phyloP scores from a whole-genome alignment of 331 rosid genomes.

The Cucumis variabilis region DNA sequence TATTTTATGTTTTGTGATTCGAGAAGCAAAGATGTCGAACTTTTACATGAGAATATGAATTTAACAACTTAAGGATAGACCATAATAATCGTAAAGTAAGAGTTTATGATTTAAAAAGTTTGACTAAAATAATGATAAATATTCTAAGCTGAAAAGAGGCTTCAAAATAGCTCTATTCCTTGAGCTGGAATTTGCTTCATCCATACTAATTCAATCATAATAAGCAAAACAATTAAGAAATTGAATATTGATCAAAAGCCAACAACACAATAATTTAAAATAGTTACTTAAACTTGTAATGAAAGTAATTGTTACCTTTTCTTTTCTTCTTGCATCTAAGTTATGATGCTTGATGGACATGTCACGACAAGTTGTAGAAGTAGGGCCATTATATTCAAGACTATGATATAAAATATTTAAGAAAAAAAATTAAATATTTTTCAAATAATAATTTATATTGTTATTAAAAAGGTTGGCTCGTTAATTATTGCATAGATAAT shows the following conservation, averaged over 20 bases:
- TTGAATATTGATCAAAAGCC: not conserved
- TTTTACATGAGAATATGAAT: not conserved
- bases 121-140: not conserved
- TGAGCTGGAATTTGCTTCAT: not conserved
- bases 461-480: not conserved
- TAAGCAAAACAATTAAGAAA: not conserved
- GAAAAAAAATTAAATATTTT: not conserved
- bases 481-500: not conserved
- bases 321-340: not conserved
- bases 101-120: not conserved
- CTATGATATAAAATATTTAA: not conserved
- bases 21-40: no score
- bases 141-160: not conserved
- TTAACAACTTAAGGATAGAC: not conserved
- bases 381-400: not conserved
- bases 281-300: not conserved
- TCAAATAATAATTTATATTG: not conserved
- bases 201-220: not conserved
- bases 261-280: conserved; percentile 12
- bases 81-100: not conserved
- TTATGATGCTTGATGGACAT: conserved; percentile 11
- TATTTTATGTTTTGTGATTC: no score
- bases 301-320: not conserved
- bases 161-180: not conserved
- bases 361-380: not conserved